A percentile compares a stretch with the other conserved stretches of the same genome.
Conservation (phyloP, 2,329 filamentous ascomycete species). For the Aureobasidium zeae region DNA sequence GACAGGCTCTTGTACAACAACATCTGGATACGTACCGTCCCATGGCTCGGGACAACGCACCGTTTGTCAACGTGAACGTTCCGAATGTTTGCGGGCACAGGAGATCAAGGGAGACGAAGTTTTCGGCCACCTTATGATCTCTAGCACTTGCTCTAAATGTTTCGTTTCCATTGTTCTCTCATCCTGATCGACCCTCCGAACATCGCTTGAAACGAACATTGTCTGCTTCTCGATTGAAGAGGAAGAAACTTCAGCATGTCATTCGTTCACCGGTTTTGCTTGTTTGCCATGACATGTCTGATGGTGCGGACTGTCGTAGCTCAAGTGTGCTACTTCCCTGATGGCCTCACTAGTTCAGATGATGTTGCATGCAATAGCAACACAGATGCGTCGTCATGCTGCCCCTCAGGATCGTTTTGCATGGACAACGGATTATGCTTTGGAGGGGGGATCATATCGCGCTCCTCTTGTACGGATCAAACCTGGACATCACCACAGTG, state of each 20-base stretch:
- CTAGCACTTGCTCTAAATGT: neutral
- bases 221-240: neutral
- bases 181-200: too few species aligned
- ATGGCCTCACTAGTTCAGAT: conserved; percentile 21
- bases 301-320: conserved; percentile 13
- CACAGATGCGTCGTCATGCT: conserved; percentile 23
- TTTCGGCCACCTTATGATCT: conserved; percentile 8
- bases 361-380: conserved; percentile 22
- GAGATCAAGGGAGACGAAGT: conserved; percentile 6
- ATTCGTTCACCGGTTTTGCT: conserved; percentile 1
- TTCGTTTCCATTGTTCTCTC: neutral
- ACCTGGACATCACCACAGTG: conserved; percentile 25
- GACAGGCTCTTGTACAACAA: too few species aligned
- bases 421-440: conserved; percentile 28
- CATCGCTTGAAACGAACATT: too few species aligned
- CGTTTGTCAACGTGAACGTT: conserved; percentile 10
- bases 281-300: neutral
- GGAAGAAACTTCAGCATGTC: conserved; percentile 5
- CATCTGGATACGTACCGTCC: conserved; percentile 9
- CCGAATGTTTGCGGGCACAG: conserved; percentile 10
- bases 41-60: conserved; percentile 9
- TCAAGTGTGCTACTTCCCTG: conserved; percentile 26
- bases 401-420: conserved; percentile 24
- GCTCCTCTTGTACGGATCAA: conserved; percentile 27
- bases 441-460: conserved; percentile 23